Evolutionary conservation across 179 eudicot species (phyloP).

Genomic region (Patellifolia procumbens): DNA sequence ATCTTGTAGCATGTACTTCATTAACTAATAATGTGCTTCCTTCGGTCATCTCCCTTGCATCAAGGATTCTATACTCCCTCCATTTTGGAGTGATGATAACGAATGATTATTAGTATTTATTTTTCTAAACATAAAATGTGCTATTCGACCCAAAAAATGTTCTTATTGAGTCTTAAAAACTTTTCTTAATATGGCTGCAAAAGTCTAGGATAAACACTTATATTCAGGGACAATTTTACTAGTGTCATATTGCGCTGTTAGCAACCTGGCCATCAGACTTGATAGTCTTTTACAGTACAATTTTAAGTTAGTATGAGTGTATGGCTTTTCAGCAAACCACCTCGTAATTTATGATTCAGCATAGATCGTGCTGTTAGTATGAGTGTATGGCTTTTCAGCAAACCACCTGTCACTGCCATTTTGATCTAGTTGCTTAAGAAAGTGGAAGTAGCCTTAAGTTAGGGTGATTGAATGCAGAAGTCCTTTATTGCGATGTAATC

Average conservation of each 20-base stretch:
- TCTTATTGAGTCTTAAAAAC: too few relatives aligned
- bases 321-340: neutral
- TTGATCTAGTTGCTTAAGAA: too few relatives aligned
- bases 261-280: too few relatives aligned
- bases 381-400: too few relatives aligned
- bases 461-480: neutral
- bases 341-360: neutral
- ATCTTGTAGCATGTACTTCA: neutral
- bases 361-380: neutral
- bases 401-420: too few relatives aligned
- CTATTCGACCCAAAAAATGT: too few relatives aligned
- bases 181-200: neutral
- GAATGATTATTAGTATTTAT: too few relatives aligned
- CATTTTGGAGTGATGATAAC: neutral
- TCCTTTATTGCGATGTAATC: neutral
- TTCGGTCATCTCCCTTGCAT: slow-evolving; percentile 3
- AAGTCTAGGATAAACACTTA: too few relatives aligned
- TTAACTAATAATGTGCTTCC: slow-evolving; percentile 2
- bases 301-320: neutral
- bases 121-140: too few relatives aligned
- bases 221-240: too few relatives aligned
- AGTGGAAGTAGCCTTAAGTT: neutral
- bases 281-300: too few relatives aligned
- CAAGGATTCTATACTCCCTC: slow-evolving; percentile 6
- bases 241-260: too few relatives aligned